Percentiles rank a stretch among this genome's conserved stretches.
phyloP scores from a whole-genome alignment of 2,329 filamentous ascomycete species.

The Annulohypoxylon truncatum region DNA sequence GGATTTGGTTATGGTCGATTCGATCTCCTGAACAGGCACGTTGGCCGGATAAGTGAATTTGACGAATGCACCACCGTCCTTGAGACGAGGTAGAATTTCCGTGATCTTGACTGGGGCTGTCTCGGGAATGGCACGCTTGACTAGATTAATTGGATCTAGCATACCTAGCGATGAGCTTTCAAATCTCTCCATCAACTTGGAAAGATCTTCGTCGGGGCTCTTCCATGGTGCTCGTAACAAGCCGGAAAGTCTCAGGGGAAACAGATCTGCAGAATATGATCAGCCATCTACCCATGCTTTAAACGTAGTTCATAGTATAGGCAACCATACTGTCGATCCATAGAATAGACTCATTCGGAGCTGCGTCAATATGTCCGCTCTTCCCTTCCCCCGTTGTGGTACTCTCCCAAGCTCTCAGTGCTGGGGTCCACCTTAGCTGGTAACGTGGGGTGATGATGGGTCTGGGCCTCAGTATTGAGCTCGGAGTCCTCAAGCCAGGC shows the following conservation, averaged over 20 bases:
- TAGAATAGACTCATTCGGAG: slow-evolving; percentile 81
- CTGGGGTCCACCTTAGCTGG: slow-evolving; percentile 39
- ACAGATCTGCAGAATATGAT: slow-evolving; percentile 71
- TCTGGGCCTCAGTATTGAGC: slow-evolving; percentile 32
- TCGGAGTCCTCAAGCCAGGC: slow-evolving; percentile 47
- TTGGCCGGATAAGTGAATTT: slow-evolving; percentile 58
- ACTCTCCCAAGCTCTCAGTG: slow-evolving; percentile 55
- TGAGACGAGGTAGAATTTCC: slow-evolving; percentile 84
- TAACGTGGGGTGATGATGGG: slow-evolving; percentile 34
- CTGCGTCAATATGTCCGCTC: slow-evolving; percentile 83
- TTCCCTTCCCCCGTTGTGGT: slow-evolving; percentile 68
- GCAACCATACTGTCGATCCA: slow-evolving; percentile 85
- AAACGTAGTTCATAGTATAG: not conserved
- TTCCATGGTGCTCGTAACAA: slow-evolving; percentile 61
- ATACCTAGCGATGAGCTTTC: slow-evolving; percentile 62
- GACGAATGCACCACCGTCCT: slow-evolving; percentile 93
- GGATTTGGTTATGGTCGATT: slow-evolving; percentile 69
- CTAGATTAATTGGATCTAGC: slow-evolving; percentile 64
- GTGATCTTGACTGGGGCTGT: slow-evolving; percentile 75
- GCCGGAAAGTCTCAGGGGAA: slow-evolving; percentile 76
- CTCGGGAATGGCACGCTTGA: slow-evolving; percentile 72
- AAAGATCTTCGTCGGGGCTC: slow-evolving; percentile 60
- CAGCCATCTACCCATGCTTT: not conserved
- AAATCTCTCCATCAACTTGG: slow-evolving; percentile 63
- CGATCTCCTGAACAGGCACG: slow-evolving; percentile 64